Evolutionary conservation across 2,329 filamentous ascomycete genomes (phyloP).

Genomic region (Parasarocladium wereldwijsianum): DNA sequence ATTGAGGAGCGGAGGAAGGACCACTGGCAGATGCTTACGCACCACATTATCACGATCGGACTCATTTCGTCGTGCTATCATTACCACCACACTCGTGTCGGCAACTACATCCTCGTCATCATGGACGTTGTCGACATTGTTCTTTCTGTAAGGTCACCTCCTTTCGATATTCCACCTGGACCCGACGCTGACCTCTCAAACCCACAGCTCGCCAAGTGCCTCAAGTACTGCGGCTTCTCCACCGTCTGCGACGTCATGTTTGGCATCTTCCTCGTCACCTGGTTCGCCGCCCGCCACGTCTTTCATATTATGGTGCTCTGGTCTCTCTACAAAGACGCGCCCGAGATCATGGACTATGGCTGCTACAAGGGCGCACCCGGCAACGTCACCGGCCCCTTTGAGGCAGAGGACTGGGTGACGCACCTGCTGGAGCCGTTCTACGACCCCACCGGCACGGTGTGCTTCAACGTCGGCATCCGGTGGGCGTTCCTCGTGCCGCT

Average conservation of each 20-base stretch:
- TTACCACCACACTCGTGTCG: constrained; percentile 76
- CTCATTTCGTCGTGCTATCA: constrained; percentile 73
- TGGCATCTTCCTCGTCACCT: constrained; percentile 70
- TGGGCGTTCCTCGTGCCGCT: constrained; percentile 66
- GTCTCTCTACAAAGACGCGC: constrained; percentile 59
- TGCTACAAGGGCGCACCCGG: constrained; percentile 53
- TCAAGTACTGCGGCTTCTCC: constrained; percentile 75
- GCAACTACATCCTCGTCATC: constrained; percentile 73
- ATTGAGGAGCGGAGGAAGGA: constrained; percentile 93
- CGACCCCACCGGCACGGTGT: constrained; percentile 58
- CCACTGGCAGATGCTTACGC: constrained; percentile 87
- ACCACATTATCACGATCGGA: constrained; percentile 78
- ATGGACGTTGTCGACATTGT: constrained; percentile 92
- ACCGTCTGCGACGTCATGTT: constrained; percentile 71
- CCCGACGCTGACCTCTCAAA: background rate
- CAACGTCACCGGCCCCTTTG: constrained; percentile 38
- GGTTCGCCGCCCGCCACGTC: constrained; percentile 73
- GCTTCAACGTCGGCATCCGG: constrained; percentile 62
- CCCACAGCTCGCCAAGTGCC: constrained; percentile 66
- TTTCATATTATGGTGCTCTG: constrained; percentile 69
- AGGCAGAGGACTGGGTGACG: constrained; percentile 32
- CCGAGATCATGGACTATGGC: constrained; percentile 45
- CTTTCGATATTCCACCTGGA: background rate
- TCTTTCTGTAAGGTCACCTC: constrained; percentile 50
- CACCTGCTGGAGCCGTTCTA: constrained; percentile 64